Evolutionary conservation across 169 alveolate species (phyloP).

Genomic region (Plasmodium gaboni): DNA sequence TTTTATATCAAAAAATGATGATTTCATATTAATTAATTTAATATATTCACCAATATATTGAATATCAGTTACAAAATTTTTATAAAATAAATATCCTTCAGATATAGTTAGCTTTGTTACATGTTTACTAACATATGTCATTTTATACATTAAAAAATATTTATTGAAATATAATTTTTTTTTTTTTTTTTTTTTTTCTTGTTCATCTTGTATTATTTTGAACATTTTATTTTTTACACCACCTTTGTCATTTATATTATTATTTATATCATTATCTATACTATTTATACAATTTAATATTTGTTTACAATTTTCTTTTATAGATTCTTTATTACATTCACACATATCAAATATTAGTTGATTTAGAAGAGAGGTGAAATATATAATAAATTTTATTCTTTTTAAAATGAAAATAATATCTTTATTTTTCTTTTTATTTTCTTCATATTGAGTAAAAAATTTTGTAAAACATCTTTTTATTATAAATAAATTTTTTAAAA

Average conservation of each 20-base stretch:
- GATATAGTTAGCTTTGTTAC: slow-evolving; percentile 31
- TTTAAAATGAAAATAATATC: slow-evolving; percentile 1
- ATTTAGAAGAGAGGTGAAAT: slow-evolving; percentile 19
- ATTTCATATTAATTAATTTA: slow-evolving; percentile 32
- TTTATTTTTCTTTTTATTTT: slow-evolving; percentile 3
- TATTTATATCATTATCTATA: slow-evolving; percentile 26
- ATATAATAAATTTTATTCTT: slow-evolving; percentile 36
- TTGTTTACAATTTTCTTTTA: slow-evolving; percentile 49
- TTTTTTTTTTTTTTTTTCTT: not conserved
- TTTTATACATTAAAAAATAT: slow-evolving; percentile 60
- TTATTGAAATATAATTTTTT: slow-evolving; percentile 48
- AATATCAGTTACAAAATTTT: slow-evolving; percentile 28
- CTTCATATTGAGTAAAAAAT: slow-evolving; percentile 19
- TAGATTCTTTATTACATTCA: not conserved
- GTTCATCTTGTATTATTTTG: not conserved
- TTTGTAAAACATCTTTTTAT: slow-evolving; percentile 45
- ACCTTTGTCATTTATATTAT: not conserved
- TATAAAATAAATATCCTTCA: slow-evolving; percentile 28
- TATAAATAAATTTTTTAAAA: slow-evolving; percentile 43
- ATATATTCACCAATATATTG: slow-evolving; percentile 16
- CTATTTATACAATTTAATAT: slow-evolving; percentile 18
- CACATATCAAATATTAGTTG: slow-evolving; percentile 19
- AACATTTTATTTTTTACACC: not conserved
- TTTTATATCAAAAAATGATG: slow-evolving; percentile 46
- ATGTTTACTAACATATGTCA: slow-evolving; percentile 41